Percentiles rank a stretch among this genome's conserved stretches.
Conservation (phyloP, 139 green algal genomes). For the Chlorella sp. region DNA sequence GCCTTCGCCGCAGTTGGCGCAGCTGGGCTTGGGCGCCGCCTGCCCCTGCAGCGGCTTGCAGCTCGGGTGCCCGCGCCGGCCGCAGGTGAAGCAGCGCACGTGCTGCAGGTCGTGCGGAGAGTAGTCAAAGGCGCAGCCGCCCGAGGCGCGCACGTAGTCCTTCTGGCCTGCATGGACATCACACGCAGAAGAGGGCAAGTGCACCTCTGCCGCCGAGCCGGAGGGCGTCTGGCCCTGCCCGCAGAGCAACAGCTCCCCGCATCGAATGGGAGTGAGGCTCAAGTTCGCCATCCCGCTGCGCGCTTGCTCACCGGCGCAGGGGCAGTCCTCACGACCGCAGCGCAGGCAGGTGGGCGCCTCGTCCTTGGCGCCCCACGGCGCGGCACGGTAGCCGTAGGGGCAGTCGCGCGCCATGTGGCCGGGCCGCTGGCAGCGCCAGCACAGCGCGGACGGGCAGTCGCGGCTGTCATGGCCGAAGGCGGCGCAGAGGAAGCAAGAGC, state of each 20-base stretch:
- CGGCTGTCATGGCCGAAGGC: slow-evolving; percentile 25
- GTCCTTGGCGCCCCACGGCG: slow-evolving; percentile 1
- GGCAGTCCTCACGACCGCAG: slow-evolving; percentile 61
- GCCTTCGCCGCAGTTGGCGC: slow-evolving; percentile 65
- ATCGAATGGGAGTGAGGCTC: not conserved
- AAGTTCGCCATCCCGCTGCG: not conserved
- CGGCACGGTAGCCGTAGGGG: slow-evolving; percentile 14
- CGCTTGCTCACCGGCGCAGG: slow-evolving; percentile 35
- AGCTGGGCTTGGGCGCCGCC: slow-evolving; percentile 28
- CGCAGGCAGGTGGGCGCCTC: slow-evolving; percentile 49
- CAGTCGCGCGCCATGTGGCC: slow-evolving; percentile 64
- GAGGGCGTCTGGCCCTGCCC: not conserved
- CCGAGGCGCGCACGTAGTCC: slow-evolving; percentile 39
- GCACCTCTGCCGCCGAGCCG: not conserved
- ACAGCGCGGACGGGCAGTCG: slow-evolving; percentile 68
- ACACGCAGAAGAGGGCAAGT: not conserved
- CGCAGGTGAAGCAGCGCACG: slow-evolving; percentile 70
- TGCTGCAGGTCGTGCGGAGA: slow-evolving; percentile 50
- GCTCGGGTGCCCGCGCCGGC: slow-evolving; percentile 62
- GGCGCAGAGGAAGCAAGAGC: slow-evolving; percentile 74
- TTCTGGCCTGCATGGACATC: not conserved
- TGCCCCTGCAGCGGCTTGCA: slow-evolving; percentile 45
- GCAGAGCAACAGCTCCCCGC: not conserved
- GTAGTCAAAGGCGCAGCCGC: slow-evolving; percentile 63
- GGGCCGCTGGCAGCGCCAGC: slow-evolving; percentile 57